Percentiles rank a stretch among this genome's conserved stretches.
Conservation (phyloP, 2,329 filamentous ascomycete genomes). For the Cladophialophora exuberans region DNA sequence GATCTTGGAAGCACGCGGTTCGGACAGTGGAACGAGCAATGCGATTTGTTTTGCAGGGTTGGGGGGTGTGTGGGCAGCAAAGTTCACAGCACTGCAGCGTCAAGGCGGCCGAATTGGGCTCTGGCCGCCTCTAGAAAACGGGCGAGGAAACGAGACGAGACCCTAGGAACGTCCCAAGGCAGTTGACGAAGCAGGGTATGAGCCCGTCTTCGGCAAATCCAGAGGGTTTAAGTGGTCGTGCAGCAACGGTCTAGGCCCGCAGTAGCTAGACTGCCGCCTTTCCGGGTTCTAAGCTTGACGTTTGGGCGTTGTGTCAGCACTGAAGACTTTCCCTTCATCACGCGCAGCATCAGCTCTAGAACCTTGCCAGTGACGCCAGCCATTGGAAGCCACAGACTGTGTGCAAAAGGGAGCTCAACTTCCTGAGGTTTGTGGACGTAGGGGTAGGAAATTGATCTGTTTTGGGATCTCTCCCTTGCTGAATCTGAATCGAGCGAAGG, state of each 20-base stretch:
- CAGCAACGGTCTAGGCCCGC: conserved; percentile 13
- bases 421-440: neutral
- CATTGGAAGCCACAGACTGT: neutral
- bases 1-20: conserved; percentile 31
- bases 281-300: conserved; percentile 12
- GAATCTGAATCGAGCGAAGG: conserved; percentile 1
- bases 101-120: conserved; percentile 22
- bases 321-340: conserved; percentile 8
- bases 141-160: conserved; percentile 8
- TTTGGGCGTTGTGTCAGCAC: conserved; percentile 25
- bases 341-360: conserved; percentile 14
- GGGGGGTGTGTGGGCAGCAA: conserved; percentile 6
- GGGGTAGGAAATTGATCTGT: conserved; percentile 3
- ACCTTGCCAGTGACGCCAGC: conserved; percentile 6
- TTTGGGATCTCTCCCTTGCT: neutral
- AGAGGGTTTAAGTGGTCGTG: conserved; percentile 8
- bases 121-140: conserved; percentile 15
- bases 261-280: conserved; percentile 25
- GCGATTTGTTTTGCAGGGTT: conserved; percentile 8
- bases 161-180: conserved; percentile 13
- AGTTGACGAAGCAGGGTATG: conserved; percentile 10
- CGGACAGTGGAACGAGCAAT: conserved; percentile 25
- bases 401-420: neutral
- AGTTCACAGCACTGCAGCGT: conserved; percentile 17
- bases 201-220: conserved; percentile 8